phyloP scores from a whole-genome alignment of 805 yeast genomes.

The Zygoascus biomembranicola region DNA sequence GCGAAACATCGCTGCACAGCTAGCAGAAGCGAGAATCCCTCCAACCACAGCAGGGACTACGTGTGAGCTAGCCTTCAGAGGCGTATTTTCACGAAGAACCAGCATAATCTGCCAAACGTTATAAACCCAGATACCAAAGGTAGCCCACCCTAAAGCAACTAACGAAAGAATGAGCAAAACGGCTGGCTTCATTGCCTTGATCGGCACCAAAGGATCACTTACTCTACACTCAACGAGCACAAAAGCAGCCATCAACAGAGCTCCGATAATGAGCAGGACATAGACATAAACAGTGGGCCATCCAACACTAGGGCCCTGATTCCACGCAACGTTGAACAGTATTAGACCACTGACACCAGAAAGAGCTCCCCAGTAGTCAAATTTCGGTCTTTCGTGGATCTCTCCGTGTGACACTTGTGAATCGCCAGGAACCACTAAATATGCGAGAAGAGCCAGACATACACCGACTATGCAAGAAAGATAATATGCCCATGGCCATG shows the following conservation, averaged over 20 bases:
- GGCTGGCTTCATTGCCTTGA: conserved; percentile 36
- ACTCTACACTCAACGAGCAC: conserved; percentile 41
- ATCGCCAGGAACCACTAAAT: conserved; percentile 33
- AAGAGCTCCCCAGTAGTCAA: conserved; percentile 48
- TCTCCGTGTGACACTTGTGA: no score
- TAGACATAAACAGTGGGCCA: conserved; percentile 56
- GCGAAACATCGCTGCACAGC: conserved; percentile 7
- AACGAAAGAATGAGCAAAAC: conserved; percentile 42
- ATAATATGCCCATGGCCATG: conserved; percentile 61
- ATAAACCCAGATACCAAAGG: conserved; percentile 67
- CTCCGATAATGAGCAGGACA: conserved; percentile 46
- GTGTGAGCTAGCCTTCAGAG: conserved; percentile 41
- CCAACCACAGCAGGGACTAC: conserved; percentile 29
- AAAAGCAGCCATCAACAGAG: conserved; percentile 37
- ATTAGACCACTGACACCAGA: conserved; percentile 54
- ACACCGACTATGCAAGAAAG: conserved; percentile 35
- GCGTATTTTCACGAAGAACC: conserved; percentile 41
- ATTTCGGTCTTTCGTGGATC: conserved; percentile 12
- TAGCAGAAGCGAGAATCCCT: conserved; percentile 10
- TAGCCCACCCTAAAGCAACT: conserved; percentile 64
- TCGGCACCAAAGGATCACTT: conserved; percentile 50
- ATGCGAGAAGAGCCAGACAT: conserved; percentile 28
- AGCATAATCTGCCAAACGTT: conserved; percentile 48
- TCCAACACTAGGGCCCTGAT: conserved; percentile 67
- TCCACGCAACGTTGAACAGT: conserved; percentile 60